Conservation (phyloP, 495 filamentous ascomycete species). For the Penicillium egyptiacum region DNA sequence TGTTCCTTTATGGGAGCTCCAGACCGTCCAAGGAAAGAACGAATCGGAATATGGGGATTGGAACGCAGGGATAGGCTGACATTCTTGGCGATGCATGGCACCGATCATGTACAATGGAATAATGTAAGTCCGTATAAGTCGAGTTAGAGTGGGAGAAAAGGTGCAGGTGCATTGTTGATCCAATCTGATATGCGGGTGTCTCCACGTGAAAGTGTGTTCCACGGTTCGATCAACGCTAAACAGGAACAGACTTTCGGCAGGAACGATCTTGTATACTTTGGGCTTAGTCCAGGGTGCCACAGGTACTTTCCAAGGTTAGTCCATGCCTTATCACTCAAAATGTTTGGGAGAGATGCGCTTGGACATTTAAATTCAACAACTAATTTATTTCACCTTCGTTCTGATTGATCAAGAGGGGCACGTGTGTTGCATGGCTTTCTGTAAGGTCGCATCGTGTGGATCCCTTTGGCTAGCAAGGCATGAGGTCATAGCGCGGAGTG, state of each 20-base stretch:
- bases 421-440: slow-evolving; percentile 10
- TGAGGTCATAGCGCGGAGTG: slow-evolving; percentile 3
- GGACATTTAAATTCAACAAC: neutral
- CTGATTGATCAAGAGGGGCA: slow-evolving; percentile 6
- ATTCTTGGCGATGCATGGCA: neutral
- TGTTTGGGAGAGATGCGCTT: neutral
- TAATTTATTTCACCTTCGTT: neutral
- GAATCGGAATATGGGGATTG: neutral
- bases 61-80: slow-evolving; percentile 8
- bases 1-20: neutral
- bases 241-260: neutral
- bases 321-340: neutral
- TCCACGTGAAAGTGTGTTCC: slow-evolving; percentile 7
- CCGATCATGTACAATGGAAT: neutral
- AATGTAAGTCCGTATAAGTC: neutral
- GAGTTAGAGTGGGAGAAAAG: neutral
- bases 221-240: neutral
- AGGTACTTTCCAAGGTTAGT: neutral
- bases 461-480: slow-evolving; percentile 6
- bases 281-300: neutral
- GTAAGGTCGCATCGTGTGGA: slow-evolving; percentile 10
- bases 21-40: neutral
- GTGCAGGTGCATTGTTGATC: neutral
- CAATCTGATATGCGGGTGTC: slow-evolving; percentile 9
- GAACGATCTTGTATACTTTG: slow-evolving; percentile 1